Conservation (phyloP, 345 rosid genomes). For the Citrus mangshanensis region DNA sequence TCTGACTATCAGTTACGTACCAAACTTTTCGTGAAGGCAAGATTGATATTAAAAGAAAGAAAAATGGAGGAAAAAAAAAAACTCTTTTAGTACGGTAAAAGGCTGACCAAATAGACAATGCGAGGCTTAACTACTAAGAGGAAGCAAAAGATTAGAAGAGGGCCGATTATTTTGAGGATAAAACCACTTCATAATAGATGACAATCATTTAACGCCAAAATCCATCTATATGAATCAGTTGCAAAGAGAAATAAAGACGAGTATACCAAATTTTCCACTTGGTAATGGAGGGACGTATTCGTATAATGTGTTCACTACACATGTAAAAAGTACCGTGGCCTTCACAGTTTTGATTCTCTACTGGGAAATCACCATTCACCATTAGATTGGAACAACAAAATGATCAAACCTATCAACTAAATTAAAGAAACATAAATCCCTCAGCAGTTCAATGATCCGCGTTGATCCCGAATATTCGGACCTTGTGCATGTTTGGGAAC, state of each 20-base stretch:
- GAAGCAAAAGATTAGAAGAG: neutral
- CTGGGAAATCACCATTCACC: conserved; percentile 24
- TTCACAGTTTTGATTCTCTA: conserved; percentile 34
- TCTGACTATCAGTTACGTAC: neutral
- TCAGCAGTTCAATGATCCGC: conserved; percentile 45
- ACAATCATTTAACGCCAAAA: neutral
- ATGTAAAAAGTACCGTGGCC: conserved; percentile 19
- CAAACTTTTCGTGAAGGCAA: neutral
- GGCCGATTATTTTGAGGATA: neutral
- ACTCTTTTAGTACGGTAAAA: neutral
- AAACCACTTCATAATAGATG: neutral
- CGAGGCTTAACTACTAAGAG: neutral
- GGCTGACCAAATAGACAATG: neutral
- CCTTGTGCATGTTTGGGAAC: conserved; percentile 88
- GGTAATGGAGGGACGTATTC: conserved; percentile 19
- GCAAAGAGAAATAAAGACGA: neutral
- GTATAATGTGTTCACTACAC: conserved; percentile 15
- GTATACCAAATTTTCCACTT: neutral
- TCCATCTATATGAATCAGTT: neutral
- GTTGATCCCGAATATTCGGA: conserved; percentile 84
- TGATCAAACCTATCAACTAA: neutral
- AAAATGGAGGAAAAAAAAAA: too few species aligned
- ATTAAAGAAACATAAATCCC: conserved; percentile 1
- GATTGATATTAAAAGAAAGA: too few species aligned
- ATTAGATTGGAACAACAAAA: conserved; percentile 19